Conservation (phyloP, 129 eudicot species). For the Chrysanthemum seticuspe region DNA sequence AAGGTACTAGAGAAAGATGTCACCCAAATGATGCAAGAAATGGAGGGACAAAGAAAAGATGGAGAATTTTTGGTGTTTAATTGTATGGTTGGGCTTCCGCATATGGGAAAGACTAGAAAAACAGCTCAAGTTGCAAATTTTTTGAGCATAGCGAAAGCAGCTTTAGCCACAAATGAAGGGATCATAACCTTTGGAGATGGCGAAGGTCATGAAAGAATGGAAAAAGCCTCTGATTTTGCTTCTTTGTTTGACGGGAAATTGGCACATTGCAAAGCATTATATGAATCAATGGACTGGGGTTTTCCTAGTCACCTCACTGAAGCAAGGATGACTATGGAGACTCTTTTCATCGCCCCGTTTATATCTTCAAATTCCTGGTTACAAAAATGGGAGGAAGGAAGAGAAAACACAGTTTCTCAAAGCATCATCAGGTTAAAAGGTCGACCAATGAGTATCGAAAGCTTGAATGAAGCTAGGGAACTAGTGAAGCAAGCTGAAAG, state of each 20-base stretch:
- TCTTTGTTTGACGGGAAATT: conserved; percentile 39
- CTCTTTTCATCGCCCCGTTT: conserved; percentile 51
- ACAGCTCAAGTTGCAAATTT: conserved; percentile 36
- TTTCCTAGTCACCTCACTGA: conserved; percentile 51
- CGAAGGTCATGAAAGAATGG: conserved; percentile 33
- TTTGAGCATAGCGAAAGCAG: conserved; percentile 35
- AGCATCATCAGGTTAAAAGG: conserved; percentile 33
- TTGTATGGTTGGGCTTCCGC: conserved; percentile 57
- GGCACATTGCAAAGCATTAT: conserved; percentile 51
- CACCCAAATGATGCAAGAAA: conserved; percentile 16
- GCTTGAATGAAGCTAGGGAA: conserved; percentile 49
- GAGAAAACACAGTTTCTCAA: background rate
- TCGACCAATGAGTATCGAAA: conserved; percentile 33
- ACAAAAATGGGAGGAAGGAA: conserved; percentile 48
- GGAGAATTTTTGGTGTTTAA: conserved; percentile 58
- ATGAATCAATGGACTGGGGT: conserved; percentile 51
- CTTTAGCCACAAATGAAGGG: conserved; percentile 40
- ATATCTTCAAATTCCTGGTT: conserved; percentile 50
- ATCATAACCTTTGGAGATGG: conserved; percentile 55
- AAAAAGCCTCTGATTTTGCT: conserved; percentile 17
- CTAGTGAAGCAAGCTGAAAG: conserved; percentile 52
- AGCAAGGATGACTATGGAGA: conserved; percentile 62
- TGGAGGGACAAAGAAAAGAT: background rate
- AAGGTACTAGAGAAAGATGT: conserved; percentile 38
- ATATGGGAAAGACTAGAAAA: conserved; percentile 47